These are phyloP conservation scores for Pachyrhizus erosus DNA, from an alignment of 306 rosid species.

Conservation along the genomic window DNA sequence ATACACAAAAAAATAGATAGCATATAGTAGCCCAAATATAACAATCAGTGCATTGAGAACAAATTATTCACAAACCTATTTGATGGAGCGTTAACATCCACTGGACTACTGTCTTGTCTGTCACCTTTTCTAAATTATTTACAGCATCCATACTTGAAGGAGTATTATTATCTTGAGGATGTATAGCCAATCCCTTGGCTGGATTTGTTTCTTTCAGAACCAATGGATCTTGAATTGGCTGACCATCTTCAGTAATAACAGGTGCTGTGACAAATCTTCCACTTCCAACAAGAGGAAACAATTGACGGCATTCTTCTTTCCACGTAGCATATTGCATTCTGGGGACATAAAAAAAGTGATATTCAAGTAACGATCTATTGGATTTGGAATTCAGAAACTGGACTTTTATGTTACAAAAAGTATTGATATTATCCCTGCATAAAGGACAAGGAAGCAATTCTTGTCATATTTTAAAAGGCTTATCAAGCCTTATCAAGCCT, in stretches of 20 bases:
- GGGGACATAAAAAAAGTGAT: slow-evolving; percentile 41
- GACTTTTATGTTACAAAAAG: background rate
- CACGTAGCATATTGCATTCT: slow-evolving; percentile 80
- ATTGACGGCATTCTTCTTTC: slow-evolving; percentile 85
- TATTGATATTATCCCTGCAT: slow-evolving; percentile 3
- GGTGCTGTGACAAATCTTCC: slow-evolving; percentile 95
- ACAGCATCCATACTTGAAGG: slow-evolving; percentile 43
- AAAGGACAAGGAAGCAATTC: slow-evolving; percentile 16
- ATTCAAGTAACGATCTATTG: slow-evolving; percentile 18
- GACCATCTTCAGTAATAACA: slow-evolving; percentile 81
- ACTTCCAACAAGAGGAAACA: slow-evolving; percentile 95
- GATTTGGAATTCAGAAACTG: slow-evolving; percentile 19
- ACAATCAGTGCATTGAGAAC: background rate
- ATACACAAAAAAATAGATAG: background rate
- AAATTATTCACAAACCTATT: slow-evolving; percentile 71
- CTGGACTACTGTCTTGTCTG: slow-evolving; percentile 77
- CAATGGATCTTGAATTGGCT: slow-evolving; percentile 80
- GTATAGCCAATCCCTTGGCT: slow-evolving; percentile 49
- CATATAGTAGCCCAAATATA: background rate
- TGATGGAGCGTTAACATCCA: slow-evolving; percentile 99
- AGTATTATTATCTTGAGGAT: slow-evolving; percentile 47
- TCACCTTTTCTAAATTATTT: slow-evolving; percentile 54
- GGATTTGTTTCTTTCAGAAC: slow-evolving; percentile 71
- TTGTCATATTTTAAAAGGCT: slow-evolving; percentile 20
- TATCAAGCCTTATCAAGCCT: slow-evolving; percentile 17